phyloP scores from a whole-genome alignment of 306 rosid genomes.

The Sechiopsis laciniata region DNA sequence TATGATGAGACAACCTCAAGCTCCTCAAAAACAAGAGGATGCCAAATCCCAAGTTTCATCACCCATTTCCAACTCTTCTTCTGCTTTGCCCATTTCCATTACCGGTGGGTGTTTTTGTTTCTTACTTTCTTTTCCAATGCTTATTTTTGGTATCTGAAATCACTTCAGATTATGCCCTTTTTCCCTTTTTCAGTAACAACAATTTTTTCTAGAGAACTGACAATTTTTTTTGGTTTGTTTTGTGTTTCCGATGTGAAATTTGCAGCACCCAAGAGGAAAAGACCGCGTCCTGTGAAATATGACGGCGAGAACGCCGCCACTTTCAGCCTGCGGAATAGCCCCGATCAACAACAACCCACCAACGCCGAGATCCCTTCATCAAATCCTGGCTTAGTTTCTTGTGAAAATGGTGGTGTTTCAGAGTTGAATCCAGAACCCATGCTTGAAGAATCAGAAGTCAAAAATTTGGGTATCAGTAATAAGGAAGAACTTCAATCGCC shows the following conservation, averaged over 20 bases:
- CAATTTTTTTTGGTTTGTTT: not conserved
- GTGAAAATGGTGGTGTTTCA: constrained; percentile 41
- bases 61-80: not conserved
- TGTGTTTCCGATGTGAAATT: constrained; percentile 7
- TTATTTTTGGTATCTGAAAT: no score
- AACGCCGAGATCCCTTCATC: constrained; percentile 40
- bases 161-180: no score
- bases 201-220: not conserved
- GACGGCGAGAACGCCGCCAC: constrained; percentile 50
- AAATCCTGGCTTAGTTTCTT: constrained; percentile 16
- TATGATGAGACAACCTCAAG: constrained; percentile 86
- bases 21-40: constrained; percentile 56
- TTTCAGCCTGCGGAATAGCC: constrained; percentile 39
- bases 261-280: constrained; percentile 82
- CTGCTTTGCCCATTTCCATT: not conserved
- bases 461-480: constrained; percentile 32
- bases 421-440: constrained; percentile 37
- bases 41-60: no score
- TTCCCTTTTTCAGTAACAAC: no score
- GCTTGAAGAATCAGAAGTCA: constrained; percentile 42
- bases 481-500: constrained; percentile 67
- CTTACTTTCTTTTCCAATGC: no score
- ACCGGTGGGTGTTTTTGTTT: no score
- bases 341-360: constrained; percentile 46
- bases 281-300: constrained; percentile 59